Evolutionary conservation across 169 alveolate species (phyloP).

Genomic region (Eimeria zaria): DNA sequence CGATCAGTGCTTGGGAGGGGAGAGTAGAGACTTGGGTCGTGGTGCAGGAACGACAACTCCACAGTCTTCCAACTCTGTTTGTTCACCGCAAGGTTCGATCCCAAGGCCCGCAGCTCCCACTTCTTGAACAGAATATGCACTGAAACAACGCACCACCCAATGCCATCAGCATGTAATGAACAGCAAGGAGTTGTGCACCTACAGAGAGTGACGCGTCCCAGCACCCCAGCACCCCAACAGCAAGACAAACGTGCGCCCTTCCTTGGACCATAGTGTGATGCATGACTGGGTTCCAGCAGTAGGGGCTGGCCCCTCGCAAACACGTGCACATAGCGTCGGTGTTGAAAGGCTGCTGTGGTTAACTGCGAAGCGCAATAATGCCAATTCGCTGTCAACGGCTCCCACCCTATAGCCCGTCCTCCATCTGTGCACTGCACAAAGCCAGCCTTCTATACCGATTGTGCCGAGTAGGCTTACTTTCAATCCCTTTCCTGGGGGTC

Average conservation of each 20-base stretch:
- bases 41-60: slow-evolving; percentile 81
- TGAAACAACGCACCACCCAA: slow-evolving; percentile 4
- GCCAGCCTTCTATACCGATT: background rate
- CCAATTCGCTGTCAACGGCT: background rate
- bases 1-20: slow-evolving; percentile 33
- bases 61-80: slow-evolving; percentile 83
- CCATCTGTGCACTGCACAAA: background rate
- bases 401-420: background rate
- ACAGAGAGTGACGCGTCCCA: background rate
- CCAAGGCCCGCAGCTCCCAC: slow-evolving; percentile 86
- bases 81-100: slow-evolving; percentile 75
- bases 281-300: background rate
- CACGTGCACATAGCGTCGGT: background rate
- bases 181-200: background rate
- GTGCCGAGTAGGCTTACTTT: background rate
- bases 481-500: slow-evolving; percentile 77
- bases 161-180: background rate
- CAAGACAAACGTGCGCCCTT: background rate
- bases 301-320: background rate
- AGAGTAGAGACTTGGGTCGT: slow-evolving; percentile 57
- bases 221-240: background rate
- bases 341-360: background rate
- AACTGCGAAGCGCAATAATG: too few species aligned
- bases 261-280: background rate
- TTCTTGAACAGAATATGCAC: slow-evolving; percentile 85